These are phyloP conservation scores for Helianthus tuberosus DNA, from an alignment of 129 eudicot species.

Conservation along the genomic window DNA sequence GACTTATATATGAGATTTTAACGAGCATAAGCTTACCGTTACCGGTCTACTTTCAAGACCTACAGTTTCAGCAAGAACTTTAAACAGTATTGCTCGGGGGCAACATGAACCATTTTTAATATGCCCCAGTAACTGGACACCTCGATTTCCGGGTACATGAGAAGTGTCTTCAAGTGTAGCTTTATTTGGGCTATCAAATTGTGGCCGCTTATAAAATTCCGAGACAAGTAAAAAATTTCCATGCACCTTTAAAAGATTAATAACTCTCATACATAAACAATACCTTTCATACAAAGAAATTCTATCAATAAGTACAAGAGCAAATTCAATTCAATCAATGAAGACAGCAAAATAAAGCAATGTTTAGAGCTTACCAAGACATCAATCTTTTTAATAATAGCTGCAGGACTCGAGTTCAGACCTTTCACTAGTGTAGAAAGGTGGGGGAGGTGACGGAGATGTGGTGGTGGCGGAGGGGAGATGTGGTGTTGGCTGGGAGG, in stretches of 20 bases:
- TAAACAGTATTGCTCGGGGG: constrained; percentile 93
- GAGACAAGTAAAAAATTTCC: constrained; percentile 55
- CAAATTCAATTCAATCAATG: constrained; percentile 2
- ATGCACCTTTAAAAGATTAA: constrained; percentile 22
- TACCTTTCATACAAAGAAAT: constrained; percentile 7
- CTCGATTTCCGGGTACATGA: constrained; percentile 52
- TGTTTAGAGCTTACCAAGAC: constrained; percentile 68
- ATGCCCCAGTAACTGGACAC: constrained; percentile 89
- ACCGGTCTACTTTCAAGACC: constrained; percentile 90
- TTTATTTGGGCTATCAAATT: constrained; percentile 68
- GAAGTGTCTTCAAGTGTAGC: constrained; percentile 61
- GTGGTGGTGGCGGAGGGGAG: too few relatives aligned
- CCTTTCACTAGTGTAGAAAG: constrained; percentile 72
- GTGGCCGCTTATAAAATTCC: constrained; percentile 82
- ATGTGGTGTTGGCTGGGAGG: too few relatives aligned
- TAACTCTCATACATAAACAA: constrained; percentile 5
- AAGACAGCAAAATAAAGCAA: constrained; percentile 8
- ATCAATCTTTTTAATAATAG: constrained; percentile 86
- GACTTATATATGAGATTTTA: neutral
- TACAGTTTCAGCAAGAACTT: constrained; percentile 98
- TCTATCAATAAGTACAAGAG: constrained; percentile 6
- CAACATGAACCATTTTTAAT: constrained; percentile 93
- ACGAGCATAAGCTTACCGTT: constrained; percentile 66
- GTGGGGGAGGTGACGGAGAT: too few relatives aligned
- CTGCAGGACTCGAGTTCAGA: constrained; percentile 78